Evolutionary conservation across 306 rosid species (phyloP), one percentile per base, ranked within the genome.

Genomic region (Pyrus bretschneideri): DNA sequence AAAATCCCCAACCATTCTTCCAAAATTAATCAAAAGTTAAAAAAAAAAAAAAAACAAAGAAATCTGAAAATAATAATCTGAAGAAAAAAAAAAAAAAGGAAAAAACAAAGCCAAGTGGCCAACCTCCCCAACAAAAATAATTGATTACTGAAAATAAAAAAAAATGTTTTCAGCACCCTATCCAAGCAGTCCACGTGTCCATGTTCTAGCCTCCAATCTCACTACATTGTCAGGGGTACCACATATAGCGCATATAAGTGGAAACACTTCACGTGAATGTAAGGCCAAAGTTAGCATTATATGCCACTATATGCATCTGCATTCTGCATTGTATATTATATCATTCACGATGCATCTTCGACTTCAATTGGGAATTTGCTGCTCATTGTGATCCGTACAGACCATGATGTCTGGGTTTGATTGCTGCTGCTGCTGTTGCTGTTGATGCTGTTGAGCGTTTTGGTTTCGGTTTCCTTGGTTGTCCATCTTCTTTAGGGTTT

Each of bases 221-320:
- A 21, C 51, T 42, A 78, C 75, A 30, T 69, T 84, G 82, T 76
- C 62, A 74, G 29, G 64, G 75, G 63, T 75, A 88, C 85, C 90
- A 86, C 88, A 69, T 21, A 15, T 15, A 49, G 69, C 65, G 72
- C 81, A 73, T 73, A 30, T 72, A 82, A 59, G 78, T 77, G 81
- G 84, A 81, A 89, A 87, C 90, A 91, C 61, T 77, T 80, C 95
- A 88, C 88, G 89, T 89, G 96, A 90, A 29, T 13, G 78, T 11
- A 44, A 62, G 59, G 69, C 52, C 60, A 52, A 66, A 74, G 46
- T 61, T 62, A 74, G 45, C 69, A 66, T 35, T 66, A 33, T 35
- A 9, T 35, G 49, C 70, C 49, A 35, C 33, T 9, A 3, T 61
- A 60, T 9, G 23, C 44, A 31, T 68, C 62, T 25, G 22, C 13